Evolutionary conservation across 306 rosid species (phyloP).

Genomic region (Herpetospermum pedunculosum): DNA sequence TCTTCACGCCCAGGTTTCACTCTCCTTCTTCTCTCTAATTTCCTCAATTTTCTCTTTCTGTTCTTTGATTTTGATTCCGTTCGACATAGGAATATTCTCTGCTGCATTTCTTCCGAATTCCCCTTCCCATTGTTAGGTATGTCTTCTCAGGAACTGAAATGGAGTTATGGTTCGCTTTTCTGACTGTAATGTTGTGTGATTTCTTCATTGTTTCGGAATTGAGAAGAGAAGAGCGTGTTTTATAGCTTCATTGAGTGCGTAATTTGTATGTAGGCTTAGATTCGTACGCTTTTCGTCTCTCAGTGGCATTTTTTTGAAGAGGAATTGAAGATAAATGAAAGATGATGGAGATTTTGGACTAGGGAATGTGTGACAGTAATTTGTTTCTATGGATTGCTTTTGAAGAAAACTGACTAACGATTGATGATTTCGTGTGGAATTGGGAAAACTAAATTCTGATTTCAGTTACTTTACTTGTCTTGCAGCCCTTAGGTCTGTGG

Average conservation of each 20-base stretch:
- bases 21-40: not conserved
- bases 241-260: not conserved
- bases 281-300: not conserved
- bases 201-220: not conserved
- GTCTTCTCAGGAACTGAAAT: not conserved
- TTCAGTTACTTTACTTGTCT: not conserved
- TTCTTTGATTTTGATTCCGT: not conserved
- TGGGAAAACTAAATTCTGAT: not conserved
- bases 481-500: conserved; percentile 19
- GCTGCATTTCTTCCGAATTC: not conserved
- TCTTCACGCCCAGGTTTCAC: not conserved
- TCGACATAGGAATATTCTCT: not conserved
- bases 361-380: not conserved
- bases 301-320: not conserved
- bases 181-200: not conserved
- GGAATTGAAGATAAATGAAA: not conserved
- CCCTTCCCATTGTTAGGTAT: not conserved
- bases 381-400: not conserved
- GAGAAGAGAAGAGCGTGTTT: not conserved
- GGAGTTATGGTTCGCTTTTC: not conserved
- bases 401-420: not conserved
- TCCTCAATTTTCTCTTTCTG: not conserved
- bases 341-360: not conserved
- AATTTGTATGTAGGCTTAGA: not conserved
- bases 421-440: not conserved